Evolutionary conservation across 345 rosid genomes (phyloP).

Genomic region (Eucalyptus camaldulensis): DNA sequence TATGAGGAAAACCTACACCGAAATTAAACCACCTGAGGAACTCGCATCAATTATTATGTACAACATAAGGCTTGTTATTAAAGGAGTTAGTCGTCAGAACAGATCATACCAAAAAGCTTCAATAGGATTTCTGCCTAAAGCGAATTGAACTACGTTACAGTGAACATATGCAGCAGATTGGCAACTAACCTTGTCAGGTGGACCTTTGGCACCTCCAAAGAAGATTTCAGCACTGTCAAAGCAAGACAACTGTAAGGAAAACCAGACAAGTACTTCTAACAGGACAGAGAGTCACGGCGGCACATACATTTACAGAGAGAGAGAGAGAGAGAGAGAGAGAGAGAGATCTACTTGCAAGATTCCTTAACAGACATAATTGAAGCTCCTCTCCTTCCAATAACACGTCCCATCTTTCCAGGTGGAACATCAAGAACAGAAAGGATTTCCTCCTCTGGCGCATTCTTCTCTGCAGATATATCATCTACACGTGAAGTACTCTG

Average conservation of each 20-base stretch:
- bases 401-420: slow-evolving; percentile 79
- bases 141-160: background rate
- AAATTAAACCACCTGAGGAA: background rate
- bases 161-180: background rate
- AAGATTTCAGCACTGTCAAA: slow-evolving; percentile 73
- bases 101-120: background rate
- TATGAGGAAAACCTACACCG: slow-evolving; percentile 57
- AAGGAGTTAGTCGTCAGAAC: background rate
- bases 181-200: slow-evolving; percentile 79
- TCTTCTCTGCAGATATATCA: slow-evolving; percentile 21
- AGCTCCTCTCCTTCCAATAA: slow-evolving; percentile 85
- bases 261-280: background rate
- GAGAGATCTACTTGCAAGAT: slow-evolving; percentile 58
- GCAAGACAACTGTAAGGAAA: background rate
- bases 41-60: background rate
- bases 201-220: slow-evolving; percentile 76
- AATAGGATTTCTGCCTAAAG: background rate
- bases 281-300: background rate
- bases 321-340: background rate
- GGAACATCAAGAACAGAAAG: slow-evolving; percentile 83
- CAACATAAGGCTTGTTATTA: background rate
- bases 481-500: slow-evolving; percentile 18
- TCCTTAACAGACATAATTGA: slow-evolving; percentile 69
- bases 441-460: slow-evolving; percentile 58
- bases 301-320: background rate